Evolutionary conservation across 495 filamentous ascomycete genomes (phyloP).

Genomic region (Tuber aestivum): DNA sequence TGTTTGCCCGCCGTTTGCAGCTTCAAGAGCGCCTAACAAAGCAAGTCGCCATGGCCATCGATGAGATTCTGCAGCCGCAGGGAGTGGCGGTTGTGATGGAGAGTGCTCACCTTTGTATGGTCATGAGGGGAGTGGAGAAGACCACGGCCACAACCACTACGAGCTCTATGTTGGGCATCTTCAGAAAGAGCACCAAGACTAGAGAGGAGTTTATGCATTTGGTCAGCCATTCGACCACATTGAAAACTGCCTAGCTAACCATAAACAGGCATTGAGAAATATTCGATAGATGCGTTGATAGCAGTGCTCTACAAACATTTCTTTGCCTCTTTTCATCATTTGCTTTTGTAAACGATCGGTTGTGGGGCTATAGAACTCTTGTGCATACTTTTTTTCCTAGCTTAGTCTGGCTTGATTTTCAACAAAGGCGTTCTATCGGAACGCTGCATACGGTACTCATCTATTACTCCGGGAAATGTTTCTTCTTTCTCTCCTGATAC

Average conservation of each 20-base stretch:
- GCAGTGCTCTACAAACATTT: not conserved
- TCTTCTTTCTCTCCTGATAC: not conserved
- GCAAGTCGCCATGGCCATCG: constrained; percentile 89
- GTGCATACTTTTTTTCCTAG: constrained; percentile 3
- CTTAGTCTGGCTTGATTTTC: constrained; percentile 3
- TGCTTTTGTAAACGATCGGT: not conserved
- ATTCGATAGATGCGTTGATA: not conserved
- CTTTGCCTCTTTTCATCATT: not conserved
- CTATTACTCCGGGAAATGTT: constrained; percentile 1
- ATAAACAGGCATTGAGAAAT: constrained; percentile 17
- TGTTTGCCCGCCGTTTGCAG: constrained; percentile 90
- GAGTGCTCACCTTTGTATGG: constrained; percentile 96
- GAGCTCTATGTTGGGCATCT: constrained; percentile 91
- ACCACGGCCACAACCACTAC: constrained; percentile 80
- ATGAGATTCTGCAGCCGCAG: constrained; percentile 85
- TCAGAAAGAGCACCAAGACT: constrained; percentile 86
- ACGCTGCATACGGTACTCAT: constrained; percentile 14
- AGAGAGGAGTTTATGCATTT: constrained; percentile 72
- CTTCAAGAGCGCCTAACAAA: constrained; percentile 94
- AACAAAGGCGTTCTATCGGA: constrained; percentile 20
- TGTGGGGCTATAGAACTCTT: not conserved
- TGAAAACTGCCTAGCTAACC: not conserved
- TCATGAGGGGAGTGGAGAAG: constrained; percentile 82
- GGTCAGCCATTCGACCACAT: constrained; percentile 12
- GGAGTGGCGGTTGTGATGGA: constrained; percentile 98